Base-by-base conservation (phyloP, 768 basidiomycete genomes). In the Suillus plorans region DNA sequence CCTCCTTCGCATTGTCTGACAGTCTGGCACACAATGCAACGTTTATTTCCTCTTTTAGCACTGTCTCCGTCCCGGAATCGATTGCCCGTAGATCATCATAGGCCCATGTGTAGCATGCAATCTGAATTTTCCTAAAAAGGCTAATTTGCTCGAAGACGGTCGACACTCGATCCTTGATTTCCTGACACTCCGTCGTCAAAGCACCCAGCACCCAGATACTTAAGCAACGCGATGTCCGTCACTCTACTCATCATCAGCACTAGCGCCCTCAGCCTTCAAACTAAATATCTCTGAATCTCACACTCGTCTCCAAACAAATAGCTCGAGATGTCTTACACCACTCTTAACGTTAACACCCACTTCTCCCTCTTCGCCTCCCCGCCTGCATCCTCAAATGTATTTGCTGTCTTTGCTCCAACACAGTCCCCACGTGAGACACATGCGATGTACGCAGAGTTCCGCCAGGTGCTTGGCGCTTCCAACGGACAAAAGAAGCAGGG, bases 371-470 rank as follows among this genome's bases (percentile, higher is more conserved):
- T 71, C 31, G 61, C 64, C 69, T 70, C 74, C 60, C 60, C 70
- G 60, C 69, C 73, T 64, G 64, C 72, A 36, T 64, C 72, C n/a
- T 69, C 69, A 36, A 71, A 72, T 64, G 59, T 70, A 37, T 78
- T 80, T 72, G 68, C 69, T 69, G 68, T 79, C 66, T 79, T 79
- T 65, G 71, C 74, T 65, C 67, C 69, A 22, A 63, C 73, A 44
- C 73, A 76, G 39, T 76, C 75, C 10, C 77, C 80, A 28, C 79
- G 80, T 47, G 78, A 80, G 59, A 70, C 74, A 9, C 76, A 80
- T 63, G 70, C 71, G 22, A 76, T 76, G 66, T 80, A 78, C 67
- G 73, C 76, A 62, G 78, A 79, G 65, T 70, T 81, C 55, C 74
- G 77, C 37, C 76, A 73, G 53, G 64, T 69, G 56, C 56, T 57